Evolutionary conservation across 1,284 basidiomycete species (phyloP), one percentile per base, ranked within the genome.

Genomic region (Cronartium ribicola): DNA sequence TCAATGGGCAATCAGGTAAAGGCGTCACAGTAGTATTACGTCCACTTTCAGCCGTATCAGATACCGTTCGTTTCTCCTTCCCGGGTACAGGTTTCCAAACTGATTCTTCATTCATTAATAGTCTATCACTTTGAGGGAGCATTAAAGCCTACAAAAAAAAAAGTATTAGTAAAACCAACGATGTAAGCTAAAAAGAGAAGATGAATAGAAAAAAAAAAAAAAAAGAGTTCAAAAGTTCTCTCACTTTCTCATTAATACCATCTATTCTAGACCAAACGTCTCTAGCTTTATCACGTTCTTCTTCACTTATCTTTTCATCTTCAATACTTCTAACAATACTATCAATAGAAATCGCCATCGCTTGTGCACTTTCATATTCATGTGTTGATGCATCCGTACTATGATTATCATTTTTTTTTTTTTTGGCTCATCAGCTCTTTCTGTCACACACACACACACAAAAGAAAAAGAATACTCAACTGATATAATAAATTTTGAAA

Each of bases 311-410:
- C 85, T 98, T 98, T 83, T 98, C 93, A 80, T 97, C 94, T 82
- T 98, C 95, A 75, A 98, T 97, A 73, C 89, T 91, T 64, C 94
- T 87, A 57, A 98, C 94, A 77, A 98, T 94, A 13, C 87, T 88
- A 83, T 98, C 94, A 14, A 98, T 92, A 81, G 97, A 94, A 36
- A 94, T 92, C 0, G 97, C 94, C 92, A 98, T 95, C 79, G 90
- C 89, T 55, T 97, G 84, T 4, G 94, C 96, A 79, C 89, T 91
- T 80, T 98, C 95, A 80, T 97, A 98, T 83, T 98, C 95, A 80
- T 90, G 93, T 1, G 94, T 94, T 77, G 92, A 94, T 0, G 95
- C 93, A 79, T 98, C 95, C 8, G 95, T 96, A 61, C 71, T 73
- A 20, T 41, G 14, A n/a, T 17, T 22, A n/a, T 17, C 13, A 36